Evolutionary conservation across 108 stramenopile genomes (phyloP).

Genomic region (Nitzschia sp.): DNA sequence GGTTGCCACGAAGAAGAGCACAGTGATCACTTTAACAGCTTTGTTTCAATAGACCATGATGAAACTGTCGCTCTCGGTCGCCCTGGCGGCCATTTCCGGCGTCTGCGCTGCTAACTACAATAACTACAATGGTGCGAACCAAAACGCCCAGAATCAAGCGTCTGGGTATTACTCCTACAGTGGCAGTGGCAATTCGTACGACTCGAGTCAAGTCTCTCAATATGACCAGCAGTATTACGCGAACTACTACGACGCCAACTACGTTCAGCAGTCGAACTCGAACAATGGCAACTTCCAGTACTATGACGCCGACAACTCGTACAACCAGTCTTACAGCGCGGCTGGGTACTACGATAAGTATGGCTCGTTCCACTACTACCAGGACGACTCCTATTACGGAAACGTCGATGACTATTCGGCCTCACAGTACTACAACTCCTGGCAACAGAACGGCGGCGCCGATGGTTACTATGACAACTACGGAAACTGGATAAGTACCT

Average conservation of each 20-base stretch:
- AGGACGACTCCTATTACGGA: neutral
- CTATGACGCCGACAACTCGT: neutral
- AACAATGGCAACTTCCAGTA: slow-evolving; percentile 16
- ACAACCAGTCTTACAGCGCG: neutral
- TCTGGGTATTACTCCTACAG: too few species aligned
- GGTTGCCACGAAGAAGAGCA: too few species aligned
- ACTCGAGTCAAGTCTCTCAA: too few species aligned
- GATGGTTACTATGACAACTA: slow-evolving; percentile 16
- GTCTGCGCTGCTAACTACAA: too few species aligned
- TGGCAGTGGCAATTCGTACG: too few species aligned
- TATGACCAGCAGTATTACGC: too few species aligned
- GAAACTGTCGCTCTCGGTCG: too few species aligned
- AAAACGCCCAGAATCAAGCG: too few species aligned
- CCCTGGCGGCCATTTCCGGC: too few species aligned
- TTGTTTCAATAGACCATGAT: too few species aligned
- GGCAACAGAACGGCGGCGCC: slow-evolving; percentile 8
- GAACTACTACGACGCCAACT: neutral
- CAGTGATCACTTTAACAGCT: too few species aligned
- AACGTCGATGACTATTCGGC: slow-evolving; percentile 3
- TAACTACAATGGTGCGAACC: too few species aligned
- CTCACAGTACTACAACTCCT: neutral
- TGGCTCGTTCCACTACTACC: neutral
- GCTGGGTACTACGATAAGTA: slow-evolving; percentile 3
- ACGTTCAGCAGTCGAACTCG: slow-evolving; percentile 1
- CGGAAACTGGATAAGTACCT: neutral